Percentiles rank a stretch among this genome's conserved stretches.
Evolutionary conservation across 306 rosid species (phyloP).

Genomic region (Casuarina cunninghamiana): DNA sequence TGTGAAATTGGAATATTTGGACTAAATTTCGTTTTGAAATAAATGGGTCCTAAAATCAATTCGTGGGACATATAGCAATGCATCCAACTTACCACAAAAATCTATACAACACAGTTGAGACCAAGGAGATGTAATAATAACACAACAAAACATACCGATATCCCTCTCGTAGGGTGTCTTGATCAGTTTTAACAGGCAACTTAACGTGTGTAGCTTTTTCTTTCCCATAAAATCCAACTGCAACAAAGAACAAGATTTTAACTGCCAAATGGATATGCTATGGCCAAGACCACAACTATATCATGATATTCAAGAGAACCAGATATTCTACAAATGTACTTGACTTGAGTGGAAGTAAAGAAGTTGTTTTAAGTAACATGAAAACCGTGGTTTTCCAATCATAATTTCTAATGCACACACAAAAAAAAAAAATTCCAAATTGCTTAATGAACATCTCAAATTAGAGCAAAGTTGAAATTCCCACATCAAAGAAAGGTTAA

Average conservation of each 20-base stretch:
- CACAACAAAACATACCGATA: constrained; percentile 52
- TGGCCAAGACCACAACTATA: constrained; percentile 9
- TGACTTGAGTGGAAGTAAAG: not conserved
- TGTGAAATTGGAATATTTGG: too few species aligned
- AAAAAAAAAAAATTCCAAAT: constrained; percentile 1
- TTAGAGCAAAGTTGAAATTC: not conserved
- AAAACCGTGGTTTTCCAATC: constrained; percentile 2
- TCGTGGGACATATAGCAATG: too few species aligned
- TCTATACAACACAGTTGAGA: not conserved
- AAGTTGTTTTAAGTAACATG: too few species aligned
- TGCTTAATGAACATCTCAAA: not conserved
- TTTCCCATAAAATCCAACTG: constrained; percentile 76
- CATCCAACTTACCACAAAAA: not conserved
- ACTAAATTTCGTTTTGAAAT: too few species aligned
- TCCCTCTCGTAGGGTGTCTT: constrained; percentile 89
- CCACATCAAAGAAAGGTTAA: not conserved
- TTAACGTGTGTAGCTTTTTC: constrained; percentile 45
- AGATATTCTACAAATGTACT: constrained; percentile 13
- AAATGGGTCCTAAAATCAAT: too few species aligned
- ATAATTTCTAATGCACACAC: constrained; percentile 1
- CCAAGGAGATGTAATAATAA: not conserved
- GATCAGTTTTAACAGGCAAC: constrained; percentile 85
- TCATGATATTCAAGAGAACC: not conserved
- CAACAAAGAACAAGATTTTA: constrained; percentile 24
- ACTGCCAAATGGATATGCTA: constrained; percentile 9